Conservation (phyloP, 106 monocot genomes). For the Triglochin maritima region DNA sequence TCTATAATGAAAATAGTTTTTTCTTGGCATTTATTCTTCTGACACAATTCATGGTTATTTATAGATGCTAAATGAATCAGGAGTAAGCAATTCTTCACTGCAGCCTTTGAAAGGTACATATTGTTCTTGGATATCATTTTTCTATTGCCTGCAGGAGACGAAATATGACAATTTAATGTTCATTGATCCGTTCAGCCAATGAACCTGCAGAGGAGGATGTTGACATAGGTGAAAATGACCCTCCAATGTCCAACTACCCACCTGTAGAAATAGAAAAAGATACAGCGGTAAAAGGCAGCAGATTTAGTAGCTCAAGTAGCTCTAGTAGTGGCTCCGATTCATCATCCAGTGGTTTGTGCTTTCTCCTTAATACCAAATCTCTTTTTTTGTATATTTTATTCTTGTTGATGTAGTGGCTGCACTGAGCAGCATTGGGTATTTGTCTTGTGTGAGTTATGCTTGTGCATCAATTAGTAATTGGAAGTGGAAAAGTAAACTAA, state of each 20-base stretch:
- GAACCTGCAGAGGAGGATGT: conserved; percentile 72
- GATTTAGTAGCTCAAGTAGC: conserved; percentile 59
- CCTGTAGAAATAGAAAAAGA: conserved; percentile 73
- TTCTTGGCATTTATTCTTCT: neutral
- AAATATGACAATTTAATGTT: too few species aligned
- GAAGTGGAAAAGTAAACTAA: too few species aligned
- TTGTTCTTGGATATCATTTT: neutral
- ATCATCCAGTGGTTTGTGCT: conserved; percentile 71
- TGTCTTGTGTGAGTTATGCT: too few species aligned
- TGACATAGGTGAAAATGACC: conserved; percentile 81
- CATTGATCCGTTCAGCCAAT: conserved; percentile 20
- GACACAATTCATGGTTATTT: conserved; percentile 3
- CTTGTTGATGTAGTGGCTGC: too few species aligned
- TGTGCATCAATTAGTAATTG: too few species aligned
- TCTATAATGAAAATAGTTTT: neutral
- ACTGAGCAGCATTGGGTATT: too few species aligned
- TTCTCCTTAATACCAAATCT: neutral
- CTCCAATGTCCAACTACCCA: conserved; percentile 58
- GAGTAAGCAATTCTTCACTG: conserved; percentile 53
- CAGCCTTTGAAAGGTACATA: conserved; percentile 47
- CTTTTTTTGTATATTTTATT: too few species aligned
- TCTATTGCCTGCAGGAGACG: too few species aligned
- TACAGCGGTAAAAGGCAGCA: conserved; percentile 32
- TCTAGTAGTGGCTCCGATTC: conserved; percentile 71
- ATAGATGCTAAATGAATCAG: conserved; percentile 61